phyloP scores from a whole-genome alignment of 345 rosid species.

The Angophora floribunda region DNA sequence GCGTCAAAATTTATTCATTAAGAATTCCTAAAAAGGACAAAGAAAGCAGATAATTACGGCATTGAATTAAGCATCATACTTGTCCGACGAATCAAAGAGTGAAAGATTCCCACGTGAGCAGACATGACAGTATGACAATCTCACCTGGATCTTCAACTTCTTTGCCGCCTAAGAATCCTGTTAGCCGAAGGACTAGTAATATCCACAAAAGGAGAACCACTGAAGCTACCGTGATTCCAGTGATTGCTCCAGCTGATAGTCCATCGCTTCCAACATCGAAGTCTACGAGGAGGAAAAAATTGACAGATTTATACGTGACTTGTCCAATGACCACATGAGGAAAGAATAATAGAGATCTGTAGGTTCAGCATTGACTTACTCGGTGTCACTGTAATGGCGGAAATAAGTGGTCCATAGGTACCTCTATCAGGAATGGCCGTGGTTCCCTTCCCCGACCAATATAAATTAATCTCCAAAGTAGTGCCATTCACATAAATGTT shows the following conservation, averaged over 20 bases:
- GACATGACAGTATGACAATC: background rate
- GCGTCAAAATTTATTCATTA: background rate
- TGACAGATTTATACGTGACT: background rate
- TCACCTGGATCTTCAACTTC: slow-evolving; percentile 55
- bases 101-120: background rate
- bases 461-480: slow-evolving; percentile 70
- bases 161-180: slow-evolving; percentile 49
- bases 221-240: slow-evolving; percentile 52
- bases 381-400: slow-evolving; percentile 73
- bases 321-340: background rate
- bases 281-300: slow-evolving; percentile 28
- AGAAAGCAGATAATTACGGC: background rate
- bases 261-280: slow-evolving; percentile 48
- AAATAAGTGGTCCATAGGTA: slow-evolving; percentile 82
- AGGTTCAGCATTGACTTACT: slow-evolving; percentile 28
- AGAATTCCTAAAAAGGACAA: background rate
- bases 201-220: slow-evolving; percentile 27
- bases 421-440: slow-evolving; percentile 54
- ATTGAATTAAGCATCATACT: background rate
- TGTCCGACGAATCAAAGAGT: background rate
- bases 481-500: slow-evolving; percentile 33
- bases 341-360: background rate
- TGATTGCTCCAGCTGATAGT: slow-evolving; percentile 58
- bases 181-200: slow-evolving; percentile 28
- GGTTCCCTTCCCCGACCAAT: slow-evolving; percentile 89